Percentiles rank a stretch among this genome's conserved stretches.
phyloP scores from a whole-genome alignment of 352 stramenopile genomes.

The Phytophthora chlamydospora region DNA sequence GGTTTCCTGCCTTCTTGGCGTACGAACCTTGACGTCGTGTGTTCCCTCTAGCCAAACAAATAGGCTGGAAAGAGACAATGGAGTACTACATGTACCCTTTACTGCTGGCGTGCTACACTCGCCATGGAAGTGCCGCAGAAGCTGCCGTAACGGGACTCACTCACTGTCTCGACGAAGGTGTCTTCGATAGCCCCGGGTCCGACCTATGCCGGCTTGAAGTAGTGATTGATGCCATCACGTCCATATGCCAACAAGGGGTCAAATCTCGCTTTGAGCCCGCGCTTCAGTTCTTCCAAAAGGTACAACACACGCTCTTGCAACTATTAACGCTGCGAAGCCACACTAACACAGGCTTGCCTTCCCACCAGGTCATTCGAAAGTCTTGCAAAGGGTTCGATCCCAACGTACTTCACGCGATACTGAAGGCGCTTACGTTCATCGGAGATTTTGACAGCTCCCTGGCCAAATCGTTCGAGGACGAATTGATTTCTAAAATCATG shows the following conservation, averaged over 20 bases:
- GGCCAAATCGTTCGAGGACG: slow-evolving; percentile 70
- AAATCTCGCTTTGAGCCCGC: slow-evolving; percentile 67
- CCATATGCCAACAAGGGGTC: slow-evolving; percentile 80
- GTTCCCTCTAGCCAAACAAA: slow-evolving; percentile 14
- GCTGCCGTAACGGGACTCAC: slow-evolving; percentile 53
- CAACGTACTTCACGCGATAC: slow-evolving; percentile 60
- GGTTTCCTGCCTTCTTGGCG: no score
- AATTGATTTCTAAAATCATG: slow-evolving; percentile 81
- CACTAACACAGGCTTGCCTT: background rate
- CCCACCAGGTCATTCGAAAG: slow-evolving; percentile 57
- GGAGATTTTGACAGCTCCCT: slow-evolving; percentile 73
- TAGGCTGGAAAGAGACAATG: slow-evolving; percentile 36
- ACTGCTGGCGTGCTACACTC: slow-evolving; percentile 78
- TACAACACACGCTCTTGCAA: slow-evolving; percentile 10
- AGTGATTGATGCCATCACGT: slow-evolving; percentile 65
- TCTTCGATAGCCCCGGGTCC: slow-evolving; percentile 54
- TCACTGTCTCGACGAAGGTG: slow-evolving; percentile 62
- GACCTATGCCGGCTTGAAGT: slow-evolving; percentile 57
- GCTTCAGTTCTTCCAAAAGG: slow-evolving; percentile 76
- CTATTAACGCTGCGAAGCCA: background rate
- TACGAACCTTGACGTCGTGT: background rate
- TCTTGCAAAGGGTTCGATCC: slow-evolving; percentile 44
- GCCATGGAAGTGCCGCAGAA: slow-evolving; percentile 65
- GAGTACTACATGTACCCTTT: slow-evolving; percentile 84
- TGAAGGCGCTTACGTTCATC: slow-evolving; percentile 81